Evolutionary conservation across 805 yeast genomes (phyloP).

Genomic region (Lipomyces oligophaga): DNA sequence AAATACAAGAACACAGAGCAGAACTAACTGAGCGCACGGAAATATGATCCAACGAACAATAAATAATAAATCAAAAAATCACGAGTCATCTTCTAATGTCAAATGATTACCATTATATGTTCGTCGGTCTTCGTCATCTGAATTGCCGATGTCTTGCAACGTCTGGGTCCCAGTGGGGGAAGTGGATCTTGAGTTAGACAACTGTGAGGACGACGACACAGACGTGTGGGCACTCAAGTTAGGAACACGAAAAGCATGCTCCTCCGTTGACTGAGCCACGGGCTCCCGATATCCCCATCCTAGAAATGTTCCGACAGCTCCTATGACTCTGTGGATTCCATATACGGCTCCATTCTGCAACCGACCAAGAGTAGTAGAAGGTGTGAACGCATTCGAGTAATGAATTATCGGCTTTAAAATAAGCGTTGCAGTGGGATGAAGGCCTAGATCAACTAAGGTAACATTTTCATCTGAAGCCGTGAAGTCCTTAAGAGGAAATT

Average conservation of each 20-base stretch:
- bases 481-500: slow-evolving; percentile 61
- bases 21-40: too few species aligned
- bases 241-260: slow-evolving; percentile 7
- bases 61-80: background rate
- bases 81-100: slow-evolving; percentile 49
- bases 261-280: background rate
- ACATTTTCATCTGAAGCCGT: slow-evolving; percentile 57
- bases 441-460: slow-evolving; percentile 51
- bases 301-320: slow-evolving; percentile 33
- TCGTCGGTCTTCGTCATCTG: slow-evolving; percentile 41
- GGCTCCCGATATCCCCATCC: slow-evolving; percentile 29
- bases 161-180: slow-evolving; percentile 16
- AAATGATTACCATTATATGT: slow-evolving; percentile 59
- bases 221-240: slow-evolving; percentile 6
- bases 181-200: slow-evolving; percentile 4
- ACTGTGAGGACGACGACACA: slow-evolving; percentile 1
- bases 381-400: slow-evolving; percentile 35
- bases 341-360: slow-evolving; percentile 23
- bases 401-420: slow-evolving; percentile 59
- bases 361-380: slow-evolving; percentile 18
- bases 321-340: slow-evolving; percentile 27
- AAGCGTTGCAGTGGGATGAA: slow-evolving; percentile 70
- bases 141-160: slow-evolving; percentile 30
- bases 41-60: too few species aligned
- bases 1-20: too few species aligned